Base-by-base conservation (phyloP, 257 asterid species). In the Solanum neorickii region DNA sequence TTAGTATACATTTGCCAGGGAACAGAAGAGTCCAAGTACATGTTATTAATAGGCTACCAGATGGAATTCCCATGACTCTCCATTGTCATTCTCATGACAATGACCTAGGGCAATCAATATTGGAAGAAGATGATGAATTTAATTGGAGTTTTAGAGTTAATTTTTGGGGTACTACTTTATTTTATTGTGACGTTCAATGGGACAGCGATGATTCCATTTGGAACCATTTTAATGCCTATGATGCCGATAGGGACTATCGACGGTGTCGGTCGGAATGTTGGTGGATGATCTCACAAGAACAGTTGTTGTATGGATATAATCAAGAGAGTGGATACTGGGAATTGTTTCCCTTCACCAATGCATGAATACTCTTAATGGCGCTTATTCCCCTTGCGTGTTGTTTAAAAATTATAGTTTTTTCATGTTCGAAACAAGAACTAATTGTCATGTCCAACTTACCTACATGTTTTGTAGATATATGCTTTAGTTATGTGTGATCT, bases 61-160 rank as follows among this genome's bases (percentile, higher is more conserved):
- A 65, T 3, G 90, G 88, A 46, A 52, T 35, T 21, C 42, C 6
- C 12, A 16, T 93, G 87, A 85, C 37, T 76, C 44, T 93, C 47
- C 95, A 93, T 42, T 93, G 93, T 72, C 90, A 83, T 13, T 92
- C 94, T 5, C 66, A 69, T 20, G 91, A 93, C 23, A 90, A 93
- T 31, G 95, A 93, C 27, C 87, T 93, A 14, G 92, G 92, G 12
- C 80, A 75, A 88, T 91, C 87, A 21, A 39, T 86, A 2, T 7
- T 93, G 87, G 83, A 42, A 13, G 88, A 86, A 4, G 88, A 87
- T 1, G 85, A n/a, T 0, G 82, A 87, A 44, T 15, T 68, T 1
- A 59, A 49, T 6, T 93, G 95, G 95, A 86, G 62, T 21, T 92
- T 93, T 83, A 68, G 9, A 0, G 49, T 66, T 27, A 93, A 91